These are phyloP conservation scores for Aspergillus taichungensis DNA, from an alignment of 495 filamentous ascomycete genomes.

Conservation along the genomic window DNA sequence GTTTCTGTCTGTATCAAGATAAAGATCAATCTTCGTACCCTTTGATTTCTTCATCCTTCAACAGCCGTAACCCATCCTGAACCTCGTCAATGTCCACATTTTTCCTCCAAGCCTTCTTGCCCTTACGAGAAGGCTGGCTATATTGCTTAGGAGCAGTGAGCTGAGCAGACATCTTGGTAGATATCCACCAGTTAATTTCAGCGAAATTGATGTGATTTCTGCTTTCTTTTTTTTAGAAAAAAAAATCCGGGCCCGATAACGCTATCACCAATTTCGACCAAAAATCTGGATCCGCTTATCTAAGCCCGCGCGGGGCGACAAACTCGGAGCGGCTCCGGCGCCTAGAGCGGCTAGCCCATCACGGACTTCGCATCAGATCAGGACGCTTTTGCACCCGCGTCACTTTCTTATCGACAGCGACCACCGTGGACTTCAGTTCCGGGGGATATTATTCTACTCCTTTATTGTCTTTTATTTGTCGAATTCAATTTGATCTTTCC, in stretches of 20 bases:
- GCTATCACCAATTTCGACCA: conserved; percentile 13
- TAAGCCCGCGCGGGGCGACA: conserved; percentile 22
- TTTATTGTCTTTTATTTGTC: not conserved
- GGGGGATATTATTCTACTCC: not conserved
- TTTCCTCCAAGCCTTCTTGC: conserved; percentile 97
- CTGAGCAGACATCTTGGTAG: conserved; percentile 25
- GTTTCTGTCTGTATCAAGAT: not conserved
- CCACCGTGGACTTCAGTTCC: conserved; percentile 4
- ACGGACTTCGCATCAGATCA: conserved; percentile 4
- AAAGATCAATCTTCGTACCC: conserved; percentile 46
- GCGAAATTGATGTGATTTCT: conserved; percentile 1
- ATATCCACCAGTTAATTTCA: not conserved
- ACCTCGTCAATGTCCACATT: conserved; percentile 89
- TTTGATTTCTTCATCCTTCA: conserved; percentile 80
- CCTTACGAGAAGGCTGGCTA: conserved; percentile 88
- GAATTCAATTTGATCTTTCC: not conserved
- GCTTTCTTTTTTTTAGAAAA: conserved; percentile 17
- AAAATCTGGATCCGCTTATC: conserved; percentile 30
- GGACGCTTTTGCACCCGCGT: conserved; percentile 13
- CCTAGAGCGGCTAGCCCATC: conserved; percentile 11
- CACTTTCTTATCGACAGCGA: conserved; percentile 2
- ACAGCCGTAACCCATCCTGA: conserved; percentile 68
- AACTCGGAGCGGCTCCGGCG: conserved; percentile 7
- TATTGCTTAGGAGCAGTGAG: conserved; percentile 45
- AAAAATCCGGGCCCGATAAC: conserved; percentile 10